Percentiles rank a stretch among this genome's conserved stretches.
phyloP scores from a whole-genome alignment of 345 rosid genomes.

The Tarenaya hassleriana region DNA sequence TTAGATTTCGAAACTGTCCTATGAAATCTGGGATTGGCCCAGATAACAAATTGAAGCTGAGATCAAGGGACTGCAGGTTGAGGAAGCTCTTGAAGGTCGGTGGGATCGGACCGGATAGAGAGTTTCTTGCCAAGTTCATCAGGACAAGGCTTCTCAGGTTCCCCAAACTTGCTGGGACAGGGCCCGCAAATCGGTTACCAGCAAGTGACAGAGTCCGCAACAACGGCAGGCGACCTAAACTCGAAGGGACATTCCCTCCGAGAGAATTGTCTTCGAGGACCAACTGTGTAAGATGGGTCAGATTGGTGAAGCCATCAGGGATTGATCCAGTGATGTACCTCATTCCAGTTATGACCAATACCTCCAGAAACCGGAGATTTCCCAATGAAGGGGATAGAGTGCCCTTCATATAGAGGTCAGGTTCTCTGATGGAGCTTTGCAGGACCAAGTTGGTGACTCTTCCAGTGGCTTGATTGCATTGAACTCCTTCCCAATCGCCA shows the following conservation, averaged over 20 bases:
- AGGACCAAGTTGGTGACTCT: slow-evolving; percentile 54
- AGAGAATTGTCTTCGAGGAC: slow-evolving; percentile 74
- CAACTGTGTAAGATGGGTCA: slow-evolving; percentile 44
- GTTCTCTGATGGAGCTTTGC: slow-evolving; percentile 42
- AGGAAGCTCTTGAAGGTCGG: slow-evolving; percentile 39
- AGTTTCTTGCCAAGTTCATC: slow-evolving; percentile 52
- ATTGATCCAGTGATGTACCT: slow-evolving; percentile 69
- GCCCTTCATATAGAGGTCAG: slow-evolving; percentile 64
- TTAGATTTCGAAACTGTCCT: slow-evolving; percentile 44
- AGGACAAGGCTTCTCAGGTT: slow-evolving; percentile 38
- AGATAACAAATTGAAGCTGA: slow-evolving; percentile 64
- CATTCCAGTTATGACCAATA: slow-evolving; percentile 56
- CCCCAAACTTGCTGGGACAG: slow-evolving; percentile 61
- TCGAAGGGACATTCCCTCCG: slow-evolving; percentile 56
- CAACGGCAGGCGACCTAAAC: slow-evolving; percentile 43
- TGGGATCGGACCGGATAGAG: slow-evolving; percentile 65
- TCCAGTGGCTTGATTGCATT: slow-evolving; percentile 60
- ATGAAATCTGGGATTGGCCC: slow-evolving; percentile 56
- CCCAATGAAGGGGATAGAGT: slow-evolving; percentile 64
- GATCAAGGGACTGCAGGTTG: slow-evolving; percentile 58
- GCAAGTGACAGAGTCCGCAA: slow-evolving; percentile 50
- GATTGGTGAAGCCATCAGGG: slow-evolving; percentile 50
- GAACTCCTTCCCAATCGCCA: slow-evolving; percentile 92
- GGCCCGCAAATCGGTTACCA: slow-evolving; percentile 63
- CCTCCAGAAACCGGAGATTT: slow-evolving; percentile 48